These are phyloP conservation scores for Cardiospermum halicacabum DNA, from an alignment of 345 rosid genomes.

Conservation along the genomic window DNA sequence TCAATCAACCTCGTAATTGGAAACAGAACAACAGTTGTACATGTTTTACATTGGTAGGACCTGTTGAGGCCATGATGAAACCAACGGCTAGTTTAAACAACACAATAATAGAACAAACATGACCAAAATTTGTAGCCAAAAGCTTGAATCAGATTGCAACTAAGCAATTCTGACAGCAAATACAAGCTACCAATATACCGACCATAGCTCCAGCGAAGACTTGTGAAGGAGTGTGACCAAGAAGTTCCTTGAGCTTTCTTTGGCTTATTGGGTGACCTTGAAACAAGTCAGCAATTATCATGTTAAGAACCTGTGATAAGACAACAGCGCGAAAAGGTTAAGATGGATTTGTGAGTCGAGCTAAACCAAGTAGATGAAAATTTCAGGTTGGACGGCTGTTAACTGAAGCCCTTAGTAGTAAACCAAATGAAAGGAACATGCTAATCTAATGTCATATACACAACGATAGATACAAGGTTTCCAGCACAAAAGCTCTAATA, in stretches of 20 bases:
- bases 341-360: background rate
- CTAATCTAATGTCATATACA: too few relatives aligned
- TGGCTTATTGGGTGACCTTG: slow-evolving; percentile 92
- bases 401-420: background rate
- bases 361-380: background rate
- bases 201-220: slow-evolving; percentile 85
- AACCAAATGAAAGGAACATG: slow-evolving; percentile 1
- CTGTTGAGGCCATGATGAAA: slow-evolving; percentile 9
- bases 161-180: slow-evolving; percentile 61
- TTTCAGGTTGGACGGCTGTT: background rate
- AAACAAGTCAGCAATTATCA: slow-evolving; percentile 84
- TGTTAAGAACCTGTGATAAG: slow-evolving; percentile 61
- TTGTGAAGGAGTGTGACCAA: slow-evolving; percentile 90
- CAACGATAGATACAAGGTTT: too few relatives aligned
- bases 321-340: slow-evolving; percentile 1
- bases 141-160: slow-evolving; percentile 39
- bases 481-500: too few relatives aligned
- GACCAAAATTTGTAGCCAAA: slow-evolving; percentile 19
- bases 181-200: slow-evolving; percentile 67
- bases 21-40: background rate
- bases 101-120: background rate
- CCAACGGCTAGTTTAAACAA: slow-evolving; percentile 8
- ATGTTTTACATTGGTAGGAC: slow-evolving; percentile 4
- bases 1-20: background rate
- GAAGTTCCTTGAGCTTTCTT: slow-evolving; percentile 89